Evolutionary conservation across 2,329 filamentous ascomycete species (phyloP), one percentile per base, ranked within the genome.

Genomic region (Helotiales sp.): DNA sequence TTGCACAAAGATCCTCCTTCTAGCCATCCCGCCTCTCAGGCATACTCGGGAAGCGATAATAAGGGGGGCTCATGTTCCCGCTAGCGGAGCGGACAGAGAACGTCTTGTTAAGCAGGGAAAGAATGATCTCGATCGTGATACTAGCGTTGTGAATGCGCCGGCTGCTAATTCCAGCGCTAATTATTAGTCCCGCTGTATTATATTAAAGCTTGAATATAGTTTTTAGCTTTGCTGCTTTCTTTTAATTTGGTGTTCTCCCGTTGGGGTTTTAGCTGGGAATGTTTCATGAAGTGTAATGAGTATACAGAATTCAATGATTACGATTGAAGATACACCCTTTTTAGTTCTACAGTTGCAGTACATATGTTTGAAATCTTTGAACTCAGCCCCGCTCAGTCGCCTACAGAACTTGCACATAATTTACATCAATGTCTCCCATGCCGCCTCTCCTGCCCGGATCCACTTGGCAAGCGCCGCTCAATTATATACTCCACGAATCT

Each of bases 1-100:
- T 57, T 75, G 13, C 73, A 74, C 37, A 75, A 75, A 47, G 73
- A 71, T 26, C 72, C 73, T 60, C 73, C 73, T 26, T 60, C 71
- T 50, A 55, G 24, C 10, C 71, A 74, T 58, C 70, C 71, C 10
- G 71, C 71, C 45, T 52, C 71, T 11, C 67, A 71, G 28, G 50
- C 63, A 49, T 17, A 45, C 8, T 28, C 55, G n/a, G 47, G 32
- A 15, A 26, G 10, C 8, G 49, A 54, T 20, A 22, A 10, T 2
- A 26, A 24, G 4, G 61, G n/a, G 47, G 6, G 13, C 58, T 6
- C 60, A 63, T 28, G 43, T 69, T 22, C 66, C 37, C 15, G 59
- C 59, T 11, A 64, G 47, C 22, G 55, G 60, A 40, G 24, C 22
- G 26, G 65, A 67, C 49, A 54, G 60, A 50, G 34, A 60, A 45